phyloP scores from a whole-genome alignment of 192 early-diverging fungal genomes.

The Coemansia sp. region DNA sequence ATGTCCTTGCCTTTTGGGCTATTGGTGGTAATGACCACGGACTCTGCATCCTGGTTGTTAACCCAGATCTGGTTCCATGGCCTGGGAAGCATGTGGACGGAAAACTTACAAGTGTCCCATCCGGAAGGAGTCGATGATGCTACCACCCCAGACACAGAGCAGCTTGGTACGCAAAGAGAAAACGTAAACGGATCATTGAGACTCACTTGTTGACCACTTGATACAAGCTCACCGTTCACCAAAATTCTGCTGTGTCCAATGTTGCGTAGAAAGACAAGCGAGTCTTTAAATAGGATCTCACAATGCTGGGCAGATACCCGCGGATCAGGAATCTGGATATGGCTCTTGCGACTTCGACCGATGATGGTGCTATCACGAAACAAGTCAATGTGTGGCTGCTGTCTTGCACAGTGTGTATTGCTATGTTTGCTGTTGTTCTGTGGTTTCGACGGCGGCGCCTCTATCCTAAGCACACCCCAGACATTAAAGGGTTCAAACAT shows the following conservation, averaged over 20 bases:
- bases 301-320: slow-evolving; percentile 39
- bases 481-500: slow-evolving; percentile 22
- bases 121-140: neutral
- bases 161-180: slow-evolving; percentile 12
- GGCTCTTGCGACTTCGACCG: slow-evolving; percentile 35
- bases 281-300: slow-evolving; percentile 24
- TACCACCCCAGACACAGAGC: neutral
- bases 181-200: slow-evolving; percentile 28
- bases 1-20: neutral
- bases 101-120: slow-evolving; percentile 10
- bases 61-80: slow-evolving; percentile 48
- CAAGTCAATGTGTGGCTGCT: slow-evolving; percentile 20
- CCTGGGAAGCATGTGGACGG: slow-evolving; percentile 22
- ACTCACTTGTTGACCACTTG: slow-evolving; percentile 8
- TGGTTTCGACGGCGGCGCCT: neutral
- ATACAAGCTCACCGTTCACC: slow-evolving; percentile 18
- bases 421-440: neutral
- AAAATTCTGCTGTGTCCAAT: slow-evolving; percentile 25
- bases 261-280: slow-evolving; percentile 25
- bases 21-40: neutral
- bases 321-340: slow-evolving; percentile 40
- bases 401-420: neutral
- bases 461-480: slow-evolving; percentile 30
- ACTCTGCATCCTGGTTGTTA: slow-evolving; percentile 4
- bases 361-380: slow-evolving; percentile 30